Conservation (phyloP, 129 eudicot species). For the Tagetes erecta region DNA sequence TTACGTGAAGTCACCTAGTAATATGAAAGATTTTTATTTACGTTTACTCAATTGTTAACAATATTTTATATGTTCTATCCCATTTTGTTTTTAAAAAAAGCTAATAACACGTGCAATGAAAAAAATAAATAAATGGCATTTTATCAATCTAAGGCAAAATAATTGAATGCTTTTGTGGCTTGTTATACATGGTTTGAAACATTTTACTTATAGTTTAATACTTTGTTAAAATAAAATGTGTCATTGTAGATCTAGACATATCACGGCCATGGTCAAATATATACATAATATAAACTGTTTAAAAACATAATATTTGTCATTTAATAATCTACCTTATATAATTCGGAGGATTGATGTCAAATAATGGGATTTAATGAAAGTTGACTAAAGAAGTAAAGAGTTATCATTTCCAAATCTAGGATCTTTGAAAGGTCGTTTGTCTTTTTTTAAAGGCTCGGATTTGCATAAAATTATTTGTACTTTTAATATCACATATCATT, state of each 20-base stretch:
- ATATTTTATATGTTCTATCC: background rate
- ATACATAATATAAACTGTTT: too few species aligned
- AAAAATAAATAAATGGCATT: background rate
- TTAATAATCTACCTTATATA: background rate
- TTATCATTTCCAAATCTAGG: background rate
- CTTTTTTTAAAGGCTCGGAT: background rate
- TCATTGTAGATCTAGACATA: background rate
- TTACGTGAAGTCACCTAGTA: background rate
- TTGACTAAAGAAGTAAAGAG: background rate
- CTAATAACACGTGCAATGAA: background rate
- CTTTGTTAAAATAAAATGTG: too few species aligned
- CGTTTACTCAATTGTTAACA: background rate
- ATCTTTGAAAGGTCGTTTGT: background rate
- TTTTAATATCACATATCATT: too few species aligned
- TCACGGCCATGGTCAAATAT: too few species aligned
- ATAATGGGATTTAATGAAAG: constrained; percentile 16
- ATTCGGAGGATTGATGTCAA: constrained; percentile 18
- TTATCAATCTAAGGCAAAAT: background rate
- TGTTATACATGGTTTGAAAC: background rate
- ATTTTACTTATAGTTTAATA: too few species aligned
- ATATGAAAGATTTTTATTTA: background rate
- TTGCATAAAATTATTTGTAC: too few species aligned
- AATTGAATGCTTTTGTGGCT: too few species aligned
- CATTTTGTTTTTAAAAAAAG: background rate
- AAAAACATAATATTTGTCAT: too few species aligned